Conservation (phyloP, 2,329 filamentous ascomycete genomes). For the Epichloe typhina region DNA sequence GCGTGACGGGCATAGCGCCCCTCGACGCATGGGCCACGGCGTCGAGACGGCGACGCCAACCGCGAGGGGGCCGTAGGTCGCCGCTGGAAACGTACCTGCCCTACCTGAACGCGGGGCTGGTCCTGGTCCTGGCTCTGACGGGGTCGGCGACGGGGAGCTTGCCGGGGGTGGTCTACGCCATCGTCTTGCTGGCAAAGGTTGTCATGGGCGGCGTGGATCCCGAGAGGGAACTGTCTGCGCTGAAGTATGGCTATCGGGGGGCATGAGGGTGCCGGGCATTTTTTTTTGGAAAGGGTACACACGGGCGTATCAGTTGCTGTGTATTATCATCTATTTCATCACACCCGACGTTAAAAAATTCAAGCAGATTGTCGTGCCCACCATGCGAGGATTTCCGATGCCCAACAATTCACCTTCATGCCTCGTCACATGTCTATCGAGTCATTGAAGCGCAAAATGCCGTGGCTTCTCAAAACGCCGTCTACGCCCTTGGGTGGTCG, state of each 20-base stretch:
- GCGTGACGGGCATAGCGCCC: conserved; percentile 35
- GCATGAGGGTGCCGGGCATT: conserved; percentile 27
- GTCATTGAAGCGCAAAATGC: no score
- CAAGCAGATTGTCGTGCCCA: no score
- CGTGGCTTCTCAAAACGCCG: no score
- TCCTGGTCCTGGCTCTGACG: conserved; percentile 34
- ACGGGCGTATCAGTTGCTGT: no score
- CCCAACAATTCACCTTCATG: no score
- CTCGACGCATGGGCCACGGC: conserved; percentile 31
- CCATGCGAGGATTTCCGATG: no score
- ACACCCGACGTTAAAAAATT: no score
- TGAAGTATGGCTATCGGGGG: conserved; percentile 56
- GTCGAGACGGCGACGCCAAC: no score
- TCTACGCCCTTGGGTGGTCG: no score
- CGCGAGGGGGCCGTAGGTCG: conserved; percentile 1
- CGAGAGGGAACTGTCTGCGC: conserved; percentile 44
- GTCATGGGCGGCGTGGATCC: conserved; percentile 59
- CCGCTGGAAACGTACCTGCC: conserved; percentile 48
- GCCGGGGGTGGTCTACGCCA: conserved; percentile 44
- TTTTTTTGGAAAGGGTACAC: no score
- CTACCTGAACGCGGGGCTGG: conserved; percentile 46
- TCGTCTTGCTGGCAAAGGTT: conserved; percentile 48
- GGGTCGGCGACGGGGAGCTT: conserved; percentile 29
- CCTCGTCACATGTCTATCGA: no score
- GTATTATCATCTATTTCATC: no score